Evolutionary conservation across 139 green algal species (phyloP).

Genomic region (Chlorella sp.): DNA sequence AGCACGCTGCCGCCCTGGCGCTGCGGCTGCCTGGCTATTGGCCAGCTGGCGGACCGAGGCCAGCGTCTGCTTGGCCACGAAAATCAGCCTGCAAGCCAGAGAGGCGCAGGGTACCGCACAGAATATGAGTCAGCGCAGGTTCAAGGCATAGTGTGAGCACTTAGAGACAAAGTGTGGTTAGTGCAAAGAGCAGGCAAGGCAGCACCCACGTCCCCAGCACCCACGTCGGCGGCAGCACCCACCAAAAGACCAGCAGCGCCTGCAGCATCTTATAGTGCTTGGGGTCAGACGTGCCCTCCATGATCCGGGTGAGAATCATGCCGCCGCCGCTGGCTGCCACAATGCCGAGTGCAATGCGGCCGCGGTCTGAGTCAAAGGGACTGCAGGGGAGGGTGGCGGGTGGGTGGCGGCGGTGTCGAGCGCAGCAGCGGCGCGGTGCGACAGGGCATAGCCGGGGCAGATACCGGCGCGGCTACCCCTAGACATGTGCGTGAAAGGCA

Average conservation of each 20-base stretch:
- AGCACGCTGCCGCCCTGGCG: not conserved
- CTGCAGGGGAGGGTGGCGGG: not conserved
- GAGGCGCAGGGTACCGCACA: not conserved
- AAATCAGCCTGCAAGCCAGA: not conserved
- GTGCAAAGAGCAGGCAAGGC: not conserved
- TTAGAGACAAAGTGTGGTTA: not conserved
- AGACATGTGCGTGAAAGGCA: no score
- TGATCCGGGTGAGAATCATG: not conserved
- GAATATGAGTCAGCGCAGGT: not conserved
- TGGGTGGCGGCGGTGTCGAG: not conserved
- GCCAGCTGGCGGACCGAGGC: not conserved
- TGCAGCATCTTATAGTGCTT: slow-evolving; percentile 3
- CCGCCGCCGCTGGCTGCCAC: slow-evolving; percentile 11
- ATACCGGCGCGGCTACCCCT: no score
- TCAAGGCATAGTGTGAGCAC: not conserved
- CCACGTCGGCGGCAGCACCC: not conserved
- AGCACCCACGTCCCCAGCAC: not conserved
- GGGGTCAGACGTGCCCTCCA: not conserved
- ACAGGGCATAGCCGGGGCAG: no score
- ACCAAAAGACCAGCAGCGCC: slow-evolving; percentile 18
- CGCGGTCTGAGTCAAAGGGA: slow-evolving; percentile 3
- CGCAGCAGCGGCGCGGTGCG: no score
- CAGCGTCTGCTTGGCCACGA: slow-evolving; percentile 1
- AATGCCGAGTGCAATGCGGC: not conserved
- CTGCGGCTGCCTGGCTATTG: not conserved